Evolutionary conservation across 306 rosid species (phyloP).

Genomic region (Pyrus communis): DNA sequence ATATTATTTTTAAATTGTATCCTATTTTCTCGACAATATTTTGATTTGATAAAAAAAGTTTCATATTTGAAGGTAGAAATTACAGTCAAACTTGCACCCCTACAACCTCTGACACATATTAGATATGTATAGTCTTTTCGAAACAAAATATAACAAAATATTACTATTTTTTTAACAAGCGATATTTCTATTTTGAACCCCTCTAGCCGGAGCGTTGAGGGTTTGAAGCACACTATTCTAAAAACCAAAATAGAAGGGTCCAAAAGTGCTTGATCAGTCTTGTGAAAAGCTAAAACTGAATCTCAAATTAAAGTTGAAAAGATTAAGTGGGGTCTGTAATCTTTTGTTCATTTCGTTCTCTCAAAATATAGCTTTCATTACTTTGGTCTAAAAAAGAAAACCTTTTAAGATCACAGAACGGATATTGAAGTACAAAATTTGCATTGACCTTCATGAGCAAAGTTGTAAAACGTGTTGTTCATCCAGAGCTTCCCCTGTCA

Average conservation of each 20-base stretch:
- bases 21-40: no score
- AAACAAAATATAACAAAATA: no score
- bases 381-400: background rate
- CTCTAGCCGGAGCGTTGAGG: no score
- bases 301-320: background rate
- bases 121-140: no score
- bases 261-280: background rate
- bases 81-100: no score
- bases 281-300: background rate
- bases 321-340: background rate
- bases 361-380: background rate
- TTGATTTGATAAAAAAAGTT: no score
- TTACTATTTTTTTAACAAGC: no score
- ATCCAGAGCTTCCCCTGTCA: background rate
- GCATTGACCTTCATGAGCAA: background rate
- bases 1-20: no score
- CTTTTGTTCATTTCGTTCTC: background rate
- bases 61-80: no score
- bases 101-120: background rate
- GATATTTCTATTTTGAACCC: no score
- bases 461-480: background rate
- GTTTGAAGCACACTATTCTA: background rate
- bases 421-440: background rate
- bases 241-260: background rate
- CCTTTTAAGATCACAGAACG: background rate